Evolutionary conservation across 139 green algal genomes (phyloP), one percentile per base, ranked within the genome.

Genomic region (Haematococcus lacustris): DNA sequence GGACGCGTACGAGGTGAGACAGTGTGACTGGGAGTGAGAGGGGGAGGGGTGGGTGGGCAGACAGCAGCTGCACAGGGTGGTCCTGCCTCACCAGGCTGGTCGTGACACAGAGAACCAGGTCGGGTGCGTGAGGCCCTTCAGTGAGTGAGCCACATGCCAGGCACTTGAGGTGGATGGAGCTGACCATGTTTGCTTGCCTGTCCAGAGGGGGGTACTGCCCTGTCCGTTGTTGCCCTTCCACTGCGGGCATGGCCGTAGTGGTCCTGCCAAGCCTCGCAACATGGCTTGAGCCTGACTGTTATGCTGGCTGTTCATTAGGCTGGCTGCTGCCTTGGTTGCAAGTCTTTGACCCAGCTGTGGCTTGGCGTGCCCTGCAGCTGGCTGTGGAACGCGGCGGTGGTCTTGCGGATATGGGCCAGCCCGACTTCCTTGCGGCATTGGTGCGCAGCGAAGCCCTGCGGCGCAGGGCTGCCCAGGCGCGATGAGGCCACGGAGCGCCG

Each of bases 1-100:
- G 66, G 73, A 73, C n/a, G 70, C 71, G 0, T 88, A 85, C 73
- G 67, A 86, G 80, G 78, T 81, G 39, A 38, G 60, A 3, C 5
- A 67, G 9, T 28, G 43, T 28, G 9, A 53, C 9, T 53, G 9
- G 17, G 9, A 53, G 17, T 53, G 9, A 17, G 43, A 17, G 9
- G 43, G 9, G n/a, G 3, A 67, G 9, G 43, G 43, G 43, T 9
- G 9, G 43, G 17, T 53, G 43, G 43, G 17, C 9, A 53, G 43
- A 53, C 43, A 53, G 17, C 17, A 17, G 9, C 9, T 53, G 43
- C 43, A 17, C 9, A 17, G 43, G 9, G 43, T 9, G 9, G 43
- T 17, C 43, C 43, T 53, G 43, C 9, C 9, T 9, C 43, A 9
- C 9, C 9, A 9, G 17, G 43, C 9, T 17, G 9, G 9, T 53